Evolutionary conservation across 768 basidiomycete genomes (phyloP), one percentile per base, ranked within the genome.

Genomic region (Agrocybe pediades): DNA sequence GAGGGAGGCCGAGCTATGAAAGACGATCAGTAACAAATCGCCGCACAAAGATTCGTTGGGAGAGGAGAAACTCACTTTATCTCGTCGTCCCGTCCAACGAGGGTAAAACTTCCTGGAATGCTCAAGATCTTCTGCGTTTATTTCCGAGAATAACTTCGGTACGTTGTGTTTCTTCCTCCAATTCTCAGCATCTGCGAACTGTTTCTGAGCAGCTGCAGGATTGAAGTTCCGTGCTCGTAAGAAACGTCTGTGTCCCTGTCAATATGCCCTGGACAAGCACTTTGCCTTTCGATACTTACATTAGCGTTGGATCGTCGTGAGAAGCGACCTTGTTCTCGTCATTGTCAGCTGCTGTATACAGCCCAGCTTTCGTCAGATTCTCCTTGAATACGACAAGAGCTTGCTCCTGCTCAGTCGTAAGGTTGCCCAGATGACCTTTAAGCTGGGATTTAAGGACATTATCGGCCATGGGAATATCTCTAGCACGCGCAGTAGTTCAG

Each of bases 171-270:
- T 70, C 60, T 74, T 74, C 55, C 90, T 73, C 92, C 92, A 95
- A 4, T 75, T 73, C 61, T 87, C 83, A 0, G 87, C 73, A 15
- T 80, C 78, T 2, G 82, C 68, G 63, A 92, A 92, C 64, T 93
- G 89, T 55, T 82, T 81, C 67, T 82, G 74, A 0, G 91, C 90
- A 54, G 81, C 80, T 17, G 68, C 60, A 13, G 78, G 71, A 54
- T 89, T 80, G 65, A 85, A 93, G 52, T 76, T 75, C 54, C 92
- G 77, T 5, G 92, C 92, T n/a, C 90, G 81, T 2, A 94, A 80
- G 65, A 92, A 94, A 9, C 92, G 88, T 21, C 92, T 93, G 66
- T 25, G 17, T 6, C 27, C 41, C 15, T 43, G n/a, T 19, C 41
- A 19, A 27, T 6, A 40, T n/a, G 11, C 27, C 49, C 13, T 13